Percentiles rank a stretch among this genome's conserved stretches.
Conservation (phyloP, 345 rosid genomes). For the Moringa oleifera region DNA sequence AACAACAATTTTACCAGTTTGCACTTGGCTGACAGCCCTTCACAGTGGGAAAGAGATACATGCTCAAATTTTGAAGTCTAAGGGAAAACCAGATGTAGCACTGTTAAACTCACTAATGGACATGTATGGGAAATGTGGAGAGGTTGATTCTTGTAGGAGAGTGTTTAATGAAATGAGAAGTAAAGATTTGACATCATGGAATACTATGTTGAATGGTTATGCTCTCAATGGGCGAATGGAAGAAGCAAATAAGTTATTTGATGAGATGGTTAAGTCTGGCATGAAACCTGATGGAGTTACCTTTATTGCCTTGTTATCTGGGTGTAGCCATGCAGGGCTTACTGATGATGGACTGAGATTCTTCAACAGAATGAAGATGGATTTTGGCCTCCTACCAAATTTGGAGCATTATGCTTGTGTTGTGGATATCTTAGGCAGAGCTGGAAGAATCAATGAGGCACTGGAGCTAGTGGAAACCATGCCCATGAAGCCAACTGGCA, state of each 20-base stretch:
- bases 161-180: too few relatives aligned
- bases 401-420: constrained; percentile 57
- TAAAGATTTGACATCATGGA: constrained; percentile 47
- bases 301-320: constrained; percentile 47
- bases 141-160: too few relatives aligned
- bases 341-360: constrained; percentile 35
- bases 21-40: constrained; percentile 30
- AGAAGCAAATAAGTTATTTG: constrained; percentile 30
- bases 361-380: constrained; percentile 34
- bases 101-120: constrained; percentile 45
- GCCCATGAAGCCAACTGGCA: constrained; percentile 39
- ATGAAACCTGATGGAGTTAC: constrained; percentile 41
- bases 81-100: constrained; percentile 27
- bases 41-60: constrained; percentile 36
- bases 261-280: constrained; percentile 32
- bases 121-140: constrained; percentile 40
- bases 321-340: constrained; percentile 53
- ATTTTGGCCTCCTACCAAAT: constrained; percentile 32
- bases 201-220: constrained; percentile 45
- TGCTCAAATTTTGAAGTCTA: constrained; percentile 29
- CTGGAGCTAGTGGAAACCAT: constrained; percentile 34
- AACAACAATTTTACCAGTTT: constrained; percentile 31
- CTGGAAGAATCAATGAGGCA: constrained; percentile 45
- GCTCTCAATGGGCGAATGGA: constrained; percentile 38
- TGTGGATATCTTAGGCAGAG: constrained; percentile 55